Base-by-base conservation (phyloP, 2,329 filamentous ascomycete genomes). In the Monosporascus sp. region DNA sequence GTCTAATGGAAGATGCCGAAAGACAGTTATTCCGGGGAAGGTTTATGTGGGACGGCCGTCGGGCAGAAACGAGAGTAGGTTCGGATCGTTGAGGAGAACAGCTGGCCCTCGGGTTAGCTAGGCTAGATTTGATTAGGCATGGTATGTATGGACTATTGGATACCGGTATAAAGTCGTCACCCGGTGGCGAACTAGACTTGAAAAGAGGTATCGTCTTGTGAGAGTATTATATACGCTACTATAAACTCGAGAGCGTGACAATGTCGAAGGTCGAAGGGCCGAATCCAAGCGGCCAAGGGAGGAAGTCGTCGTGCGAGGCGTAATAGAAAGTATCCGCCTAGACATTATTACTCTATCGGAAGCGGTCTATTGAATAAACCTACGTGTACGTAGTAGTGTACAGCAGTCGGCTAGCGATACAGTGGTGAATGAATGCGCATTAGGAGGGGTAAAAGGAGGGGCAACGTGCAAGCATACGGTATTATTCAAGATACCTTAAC, bases 1-100 rank as follows among this genome's bases (percentile, higher is more conserved):
- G 73, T 53, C 66, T 59, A 35, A 64, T 54, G 50, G 55, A 62
- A 44, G 62, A 52, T 45, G 43, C 54, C 5, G 62, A 58, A 46
- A 51, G 49, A 38, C 53, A 18, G 17, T 5, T 46, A 5, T 24
- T 46, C 17, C 14, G 43, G 14, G 17, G 24, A 24, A 25, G 43
- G 11, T 7, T 46, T 27, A 3, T 27, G 25, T 25, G n/a, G 8
- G 43, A 46, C n/a, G 14, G 24, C 7, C 7, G 24, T 14, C 7
- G 43, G 43, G 43, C 15, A 46, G 43, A n/a, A 11, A 27, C 8
- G 25, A 46, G 22, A 15, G 43, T 17, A 31, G 43, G 6, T 18
- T 31, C 43, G 17, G 22, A 17, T 9, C 2, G 43, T 24, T 31
- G 43, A 46, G 43, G 24, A 46, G 24, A 9, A 31, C 14, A 20